Conservation (phyloP, 2,329 filamentous ascomycete species). For the Chrysoporthe austroafricana region DNA sequence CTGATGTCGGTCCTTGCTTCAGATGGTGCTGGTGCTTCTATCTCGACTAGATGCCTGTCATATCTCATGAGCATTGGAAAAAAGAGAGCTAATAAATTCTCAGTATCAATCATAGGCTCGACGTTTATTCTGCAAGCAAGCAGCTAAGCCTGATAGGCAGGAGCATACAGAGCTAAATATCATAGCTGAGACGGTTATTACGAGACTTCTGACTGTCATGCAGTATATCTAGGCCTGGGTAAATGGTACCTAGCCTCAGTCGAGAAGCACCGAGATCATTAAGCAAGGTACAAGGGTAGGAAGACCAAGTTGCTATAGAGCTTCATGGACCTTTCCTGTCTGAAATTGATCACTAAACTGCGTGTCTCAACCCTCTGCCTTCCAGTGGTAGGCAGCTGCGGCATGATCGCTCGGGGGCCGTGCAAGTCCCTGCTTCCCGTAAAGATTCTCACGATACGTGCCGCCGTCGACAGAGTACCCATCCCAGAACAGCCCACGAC, state of each 20-base stretch:
- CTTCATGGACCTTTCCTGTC: neutral
- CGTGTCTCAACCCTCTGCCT: slow-evolving; percentile 28
- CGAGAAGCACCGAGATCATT: no score
- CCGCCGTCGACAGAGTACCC: slow-evolving; percentile 58
- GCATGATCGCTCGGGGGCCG: slow-evolving; percentile 19
- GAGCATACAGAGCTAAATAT: no score
- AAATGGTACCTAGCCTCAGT: no score
- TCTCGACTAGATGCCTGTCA: slow-evolving; percentile 53
- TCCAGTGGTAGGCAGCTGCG: slow-evolving; percentile 24
- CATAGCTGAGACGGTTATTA: no score
- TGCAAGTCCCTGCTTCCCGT: slow-evolving; percentile 47
- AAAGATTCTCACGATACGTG: slow-evolving; percentile 65
- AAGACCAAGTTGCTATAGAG: no score
- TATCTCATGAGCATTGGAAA: neutral
- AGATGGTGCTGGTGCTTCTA: slow-evolving; percentile 72
- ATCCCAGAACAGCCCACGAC: slow-evolving; percentile 61
- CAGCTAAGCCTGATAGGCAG: no score
- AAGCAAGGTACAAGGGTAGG: no score
- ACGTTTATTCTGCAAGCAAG: slow-evolving; percentile 24
- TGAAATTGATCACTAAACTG: neutral
- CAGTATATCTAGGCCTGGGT: no score
- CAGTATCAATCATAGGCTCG: slow-evolving; percentile 26
- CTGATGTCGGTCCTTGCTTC: neutral
- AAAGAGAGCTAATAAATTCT: neutral
- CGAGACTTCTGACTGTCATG: no score